Conservation (phyloP, 148 eudicot species). For the Cornus controversa region DNA sequence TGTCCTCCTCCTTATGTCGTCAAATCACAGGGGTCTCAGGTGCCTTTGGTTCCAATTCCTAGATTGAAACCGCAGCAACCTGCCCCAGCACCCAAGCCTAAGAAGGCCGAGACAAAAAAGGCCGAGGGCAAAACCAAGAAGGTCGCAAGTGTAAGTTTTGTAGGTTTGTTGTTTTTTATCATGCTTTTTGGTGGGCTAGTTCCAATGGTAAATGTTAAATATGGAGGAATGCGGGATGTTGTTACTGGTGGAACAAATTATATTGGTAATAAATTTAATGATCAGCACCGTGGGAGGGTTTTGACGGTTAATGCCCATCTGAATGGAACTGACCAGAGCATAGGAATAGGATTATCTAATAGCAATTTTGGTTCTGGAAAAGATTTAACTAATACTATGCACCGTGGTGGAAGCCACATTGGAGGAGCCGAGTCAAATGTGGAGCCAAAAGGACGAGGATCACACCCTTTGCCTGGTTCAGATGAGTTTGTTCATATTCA, state of each 20-base stretch:
- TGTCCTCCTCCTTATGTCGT: conserved; percentile 68
- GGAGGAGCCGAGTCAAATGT: conserved; percentile 19
- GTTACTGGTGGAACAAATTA: conserved; percentile 18
- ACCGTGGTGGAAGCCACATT: conserved; percentile 22
- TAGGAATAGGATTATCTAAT: conserved; percentile 26
- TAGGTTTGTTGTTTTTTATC: conserved; percentile 76
- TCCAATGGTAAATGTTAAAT: conserved; percentile 68
- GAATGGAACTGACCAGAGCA: conserved; percentile 27
- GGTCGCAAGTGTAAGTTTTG: conserved; percentile 86
- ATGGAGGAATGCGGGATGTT: conserved; percentile 36
- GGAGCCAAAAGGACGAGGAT: conserved; percentile 7
- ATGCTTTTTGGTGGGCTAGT: conserved; percentile 79
- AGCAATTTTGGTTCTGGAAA: conserved; percentile 27
- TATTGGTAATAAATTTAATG: conserved; percentile 26
- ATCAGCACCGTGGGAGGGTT: conserved; percentile 52
- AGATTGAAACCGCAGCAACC: conserved; percentile 68
- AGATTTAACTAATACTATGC: conserved; percentile 9
- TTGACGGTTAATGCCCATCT: conserved; percentile 44
- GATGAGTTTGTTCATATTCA: conserved; percentile 28
- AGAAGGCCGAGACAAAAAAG: conserved; percentile 61
- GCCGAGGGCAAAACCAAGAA: conserved; percentile 76
- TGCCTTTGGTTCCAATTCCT: conserved; percentile 89
- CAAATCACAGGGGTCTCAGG: conserved; percentile 74
- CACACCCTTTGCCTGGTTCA: conserved; percentile 25
- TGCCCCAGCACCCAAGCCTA: conserved; percentile 43